Base-by-base conservation (phyloP, 202 grass and related monocot genomes). In the Hordeum pubiflorum region DNA sequence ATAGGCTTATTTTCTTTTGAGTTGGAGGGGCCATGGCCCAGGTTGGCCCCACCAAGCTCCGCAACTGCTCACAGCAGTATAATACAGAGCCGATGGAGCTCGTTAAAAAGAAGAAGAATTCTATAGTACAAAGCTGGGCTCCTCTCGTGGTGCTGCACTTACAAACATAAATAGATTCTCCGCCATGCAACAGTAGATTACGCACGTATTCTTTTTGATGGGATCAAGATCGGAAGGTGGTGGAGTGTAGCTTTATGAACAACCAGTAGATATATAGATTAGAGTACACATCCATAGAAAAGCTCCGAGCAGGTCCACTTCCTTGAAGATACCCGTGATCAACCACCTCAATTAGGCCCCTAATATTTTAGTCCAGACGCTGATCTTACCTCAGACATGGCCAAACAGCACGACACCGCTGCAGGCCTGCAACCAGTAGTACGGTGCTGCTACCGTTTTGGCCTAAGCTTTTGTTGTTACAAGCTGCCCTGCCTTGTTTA, bases 301-400 rank as follows among this genome's bases (percentile, higher is more conserved):
- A 72, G 4, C 10, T 14, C 10, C 26, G 46, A 70, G 27, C 27
- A 29, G 83, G 75, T 50, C 69, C 78, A 78, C 79, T 48, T 24
- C 4, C 33, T 9, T 14, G 64, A 77, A 89, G 58, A 57, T 69
- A 36, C 72, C 80, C 77, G 59, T 85, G 83, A 94, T 83, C 84
- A 89, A 79, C 81, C 5, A 76, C 89, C 69, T 82, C 87, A 80
- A 88, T 80, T 38, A 84, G 74, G 15, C 27, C 3, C 15, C 15
- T 17, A 7, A 73, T 87, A 72, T 15, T 72, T 56, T 56, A 83
- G 17, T 39, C 74, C 48, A 5, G 31, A 74, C 43, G 18, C 76
- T 80, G 24, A 84, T 63, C 69, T 76, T 66, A 46, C 18, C 1
- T 22, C 74, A 69, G 26, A 77, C 76, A 64, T 75, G 83, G 75